Evolutionary conservation across 192 early-diverging fungal species (phyloP).

Genomic region (Chytriomyces confervae): DNA sequence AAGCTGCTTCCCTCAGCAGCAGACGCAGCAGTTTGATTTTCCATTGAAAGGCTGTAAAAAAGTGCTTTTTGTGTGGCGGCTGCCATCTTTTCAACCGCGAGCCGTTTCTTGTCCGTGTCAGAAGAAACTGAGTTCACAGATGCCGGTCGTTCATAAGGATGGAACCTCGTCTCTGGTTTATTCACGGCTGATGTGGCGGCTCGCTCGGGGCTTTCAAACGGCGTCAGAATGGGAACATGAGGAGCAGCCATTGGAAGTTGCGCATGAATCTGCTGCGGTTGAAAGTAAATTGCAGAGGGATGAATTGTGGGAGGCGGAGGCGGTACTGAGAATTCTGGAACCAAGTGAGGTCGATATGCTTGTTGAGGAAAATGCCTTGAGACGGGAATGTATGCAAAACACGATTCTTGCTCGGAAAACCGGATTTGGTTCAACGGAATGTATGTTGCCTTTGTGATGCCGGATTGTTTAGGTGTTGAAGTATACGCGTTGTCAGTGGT

Average conservation of each 20-base stretch:
- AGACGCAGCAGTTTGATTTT: background rate
- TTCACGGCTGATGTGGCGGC: too few relatives aligned
- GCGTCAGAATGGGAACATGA: background rate
- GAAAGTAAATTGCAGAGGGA: conserved; percentile 26
- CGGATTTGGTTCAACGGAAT: conserved; percentile 13
- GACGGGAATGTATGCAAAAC: background rate
- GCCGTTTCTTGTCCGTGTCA: background rate
- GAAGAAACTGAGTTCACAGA: background rate
- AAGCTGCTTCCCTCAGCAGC: background rate
- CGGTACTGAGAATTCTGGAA: background rate
- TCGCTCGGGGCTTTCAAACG: background rate
- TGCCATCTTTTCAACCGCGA: background rate
- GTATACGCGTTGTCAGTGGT: background rate
- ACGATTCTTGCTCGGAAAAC: background rate
- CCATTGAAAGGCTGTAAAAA: conserved; percentile 9
- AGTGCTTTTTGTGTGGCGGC: conserved; percentile 3
- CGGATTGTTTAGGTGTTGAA: background rate
- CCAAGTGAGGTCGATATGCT: background rate
- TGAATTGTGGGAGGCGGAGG: background rate
- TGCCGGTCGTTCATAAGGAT: background rate
- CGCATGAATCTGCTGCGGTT: background rate
- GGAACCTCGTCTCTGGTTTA: background rate
- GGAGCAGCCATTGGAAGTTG: background rate
- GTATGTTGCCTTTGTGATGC: background rate
- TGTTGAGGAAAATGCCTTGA: background rate